Evolutionary conservation across 139 green algal species (phyloP).

Genomic region (Micractinium conductrix): DNA sequence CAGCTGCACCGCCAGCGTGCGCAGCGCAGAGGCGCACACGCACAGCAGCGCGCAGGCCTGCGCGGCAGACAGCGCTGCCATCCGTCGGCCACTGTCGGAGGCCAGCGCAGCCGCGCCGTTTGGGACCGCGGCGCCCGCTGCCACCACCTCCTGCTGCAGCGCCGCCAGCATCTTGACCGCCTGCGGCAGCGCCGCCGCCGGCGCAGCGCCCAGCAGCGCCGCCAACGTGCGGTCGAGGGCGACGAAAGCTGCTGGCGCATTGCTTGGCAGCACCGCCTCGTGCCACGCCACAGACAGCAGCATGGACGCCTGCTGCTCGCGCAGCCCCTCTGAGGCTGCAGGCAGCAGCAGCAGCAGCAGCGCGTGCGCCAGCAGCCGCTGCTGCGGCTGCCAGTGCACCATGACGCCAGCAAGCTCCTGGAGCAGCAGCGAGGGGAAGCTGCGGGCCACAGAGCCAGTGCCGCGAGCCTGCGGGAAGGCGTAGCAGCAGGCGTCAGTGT

Average conservation of each 20-base stretch:
- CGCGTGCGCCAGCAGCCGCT: conserved; percentile 46
- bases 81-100: not conserved
- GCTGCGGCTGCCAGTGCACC: conserved; percentile 25
- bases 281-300: conserved; percentile 48
- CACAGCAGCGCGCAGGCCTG: conserved; percentile 40
- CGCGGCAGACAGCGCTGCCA: conserved; percentile 20
- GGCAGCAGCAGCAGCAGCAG: conserved; percentile 44
- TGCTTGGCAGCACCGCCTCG: conserved; percentile 31
- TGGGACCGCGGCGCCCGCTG: not conserved
- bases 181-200: conserved; percentile 2
- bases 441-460: not conserved
- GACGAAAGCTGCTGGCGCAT: conserved; percentile 31
- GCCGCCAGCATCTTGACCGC: conserved; percentile 21
- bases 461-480: not conserved
- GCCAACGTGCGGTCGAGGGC: conserved; percentile 33
- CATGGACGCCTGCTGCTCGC: conserved; percentile 27
- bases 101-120: not conserved
- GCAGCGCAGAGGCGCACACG: conserved; percentile 28
- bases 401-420: conserved; percentile 39
- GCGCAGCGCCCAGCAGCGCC: conserved; percentile 9
- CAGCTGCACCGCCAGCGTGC: conserved; percentile 31
- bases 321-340: conserved; percentile 31
- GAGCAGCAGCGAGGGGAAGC: conserved; percentile 48
- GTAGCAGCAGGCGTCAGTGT: not conserved
- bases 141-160: conserved; percentile 30